Percentiles rank a stretch among this genome's conserved stretches.
Conservation (phyloP, 106 monocot species). For the Dioscorea zingiberensis region DNA sequence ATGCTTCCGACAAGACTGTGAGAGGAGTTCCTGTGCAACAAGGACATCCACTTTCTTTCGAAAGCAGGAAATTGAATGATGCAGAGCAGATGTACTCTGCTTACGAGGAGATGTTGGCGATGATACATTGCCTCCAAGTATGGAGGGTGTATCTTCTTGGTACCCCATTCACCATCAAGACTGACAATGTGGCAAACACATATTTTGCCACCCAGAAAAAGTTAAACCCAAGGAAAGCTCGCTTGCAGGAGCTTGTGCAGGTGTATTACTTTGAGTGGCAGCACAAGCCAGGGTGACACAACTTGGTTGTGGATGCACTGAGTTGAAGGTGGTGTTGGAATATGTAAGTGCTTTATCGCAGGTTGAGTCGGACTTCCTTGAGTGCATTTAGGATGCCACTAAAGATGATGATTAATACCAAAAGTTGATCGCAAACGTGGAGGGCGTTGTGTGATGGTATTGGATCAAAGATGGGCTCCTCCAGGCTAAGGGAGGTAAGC, state of each 20-base stretch:
- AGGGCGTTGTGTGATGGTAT: background rate
- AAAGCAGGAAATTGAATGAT: slow-evolving; percentile 6
- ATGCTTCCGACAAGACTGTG: background rate
- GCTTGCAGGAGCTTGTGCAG: background rate
- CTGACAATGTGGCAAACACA: too few species aligned
- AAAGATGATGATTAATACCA: background rate
- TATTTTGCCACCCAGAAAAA: background rate
- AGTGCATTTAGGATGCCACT: background rate
- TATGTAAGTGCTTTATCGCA: too few species aligned
- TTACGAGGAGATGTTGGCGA: background rate
- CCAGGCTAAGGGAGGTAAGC: background rate
- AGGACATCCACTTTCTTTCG: background rate
- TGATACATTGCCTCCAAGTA: background rate
- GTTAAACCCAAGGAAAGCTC: background rate
- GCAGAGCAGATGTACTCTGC: slow-evolving; percentile 1
- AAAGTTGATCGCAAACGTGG: background rate
- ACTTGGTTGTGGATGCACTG: background rate
- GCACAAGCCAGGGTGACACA: background rate
- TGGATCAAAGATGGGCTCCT: background rate
- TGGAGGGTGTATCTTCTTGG: background rate
- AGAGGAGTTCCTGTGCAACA: background rate
- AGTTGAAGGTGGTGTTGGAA: background rate
- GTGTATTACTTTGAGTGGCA: background rate
- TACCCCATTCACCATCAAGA: background rate
- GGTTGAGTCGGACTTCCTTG: background rate